Percentiles rank a stretch among this genome's conserved stretches.
These are phyloP conservation scores for Aspergillus avenaceus DNA, from an alignment of 495 filamentous ascomycete genomes.

Conservation along the genomic window DNA sequence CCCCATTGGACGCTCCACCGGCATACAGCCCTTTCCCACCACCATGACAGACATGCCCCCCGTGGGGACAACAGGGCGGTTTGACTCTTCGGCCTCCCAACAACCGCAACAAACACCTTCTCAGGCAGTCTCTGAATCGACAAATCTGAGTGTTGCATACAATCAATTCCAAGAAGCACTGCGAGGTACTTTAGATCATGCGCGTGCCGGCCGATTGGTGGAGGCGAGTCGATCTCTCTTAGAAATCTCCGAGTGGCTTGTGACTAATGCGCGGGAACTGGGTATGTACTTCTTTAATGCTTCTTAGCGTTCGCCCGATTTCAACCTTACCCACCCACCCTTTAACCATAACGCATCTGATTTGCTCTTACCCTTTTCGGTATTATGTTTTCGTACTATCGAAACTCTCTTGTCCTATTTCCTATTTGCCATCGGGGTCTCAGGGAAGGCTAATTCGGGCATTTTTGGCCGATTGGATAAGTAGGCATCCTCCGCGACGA, in stretches of 20 bases:
- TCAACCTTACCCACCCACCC: constrained; percentile 1
- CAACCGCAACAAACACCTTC: constrained; percentile 39
- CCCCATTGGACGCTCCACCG: constrained; percentile 43
- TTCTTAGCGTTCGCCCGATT: constrained; percentile 10
- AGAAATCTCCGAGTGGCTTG: constrained; percentile 78
- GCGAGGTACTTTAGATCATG: constrained; percentile 70
- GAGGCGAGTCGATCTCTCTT: constrained; percentile 71
- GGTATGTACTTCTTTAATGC: constrained; percentile 54
- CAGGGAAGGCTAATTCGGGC: constrained; percentile 23
- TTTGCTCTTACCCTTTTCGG: no score
- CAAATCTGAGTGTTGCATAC: constrained; percentile 61
- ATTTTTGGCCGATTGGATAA: constrained; percentile 11
- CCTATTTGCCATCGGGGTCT: not conserved
- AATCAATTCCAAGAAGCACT: constrained; percentile 68
- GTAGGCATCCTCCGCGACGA: constrained; percentile 73
- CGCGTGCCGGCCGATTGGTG: constrained; percentile 65
- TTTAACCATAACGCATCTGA: not conserved
- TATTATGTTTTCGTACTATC: not conserved
- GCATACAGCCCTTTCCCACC: constrained; percentile 49
- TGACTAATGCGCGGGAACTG: constrained; percentile 74
- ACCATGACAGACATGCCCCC: constrained; percentile 52
- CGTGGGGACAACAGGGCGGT: constrained; percentile 28
- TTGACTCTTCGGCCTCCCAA: constrained; percentile 22
- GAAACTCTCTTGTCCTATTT: not conserved
- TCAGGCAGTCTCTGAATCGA: constrained; percentile 28